Conservation (phyloP, 176 grass and related monocot genomes). For the Puccinellia tenuiflora region DNA sequence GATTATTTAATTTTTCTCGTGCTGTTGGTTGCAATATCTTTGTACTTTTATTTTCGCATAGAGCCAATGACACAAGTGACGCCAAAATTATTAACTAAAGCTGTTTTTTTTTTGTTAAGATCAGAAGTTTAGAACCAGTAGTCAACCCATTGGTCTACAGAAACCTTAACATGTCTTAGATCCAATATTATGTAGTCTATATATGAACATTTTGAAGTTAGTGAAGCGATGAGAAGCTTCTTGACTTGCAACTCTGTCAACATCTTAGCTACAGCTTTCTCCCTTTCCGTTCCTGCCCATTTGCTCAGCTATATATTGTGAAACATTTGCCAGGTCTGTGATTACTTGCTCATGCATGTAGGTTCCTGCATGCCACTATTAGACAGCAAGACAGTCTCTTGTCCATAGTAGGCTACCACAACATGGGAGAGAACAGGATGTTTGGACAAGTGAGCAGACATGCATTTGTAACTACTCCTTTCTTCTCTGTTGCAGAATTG, state of each 20-base stretch:
- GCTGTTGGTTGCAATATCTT: slow-evolving; percentile 10
- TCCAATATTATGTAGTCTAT: slow-evolving; percentile 11
- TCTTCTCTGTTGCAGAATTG: slow-evolving; percentile 17
- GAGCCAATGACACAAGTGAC: slow-evolving; percentile 4
- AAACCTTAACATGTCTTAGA: slow-evolving; percentile 31
- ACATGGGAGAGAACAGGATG: slow-evolving; percentile 52
- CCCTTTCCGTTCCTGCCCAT: slow-evolving; percentile 29
- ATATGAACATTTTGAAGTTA: slow-evolving; percentile 13
- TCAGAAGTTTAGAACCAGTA: slow-evolving; percentile 9
- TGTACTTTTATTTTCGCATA: background rate
- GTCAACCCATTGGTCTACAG: slow-evolving; percentile 28
- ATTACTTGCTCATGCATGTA: slow-evolving; percentile 39
- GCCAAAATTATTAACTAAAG: slow-evolving; percentile 19
- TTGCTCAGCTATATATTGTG: slow-evolving; percentile 53
- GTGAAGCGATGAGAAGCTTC: slow-evolving; percentile 13
- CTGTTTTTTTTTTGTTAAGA: slow-evolving; percentile 17
- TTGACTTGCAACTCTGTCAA: slow-evolving; percentile 46
- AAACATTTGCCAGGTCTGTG: slow-evolving; percentile 31
- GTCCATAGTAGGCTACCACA: slow-evolving; percentile 13
- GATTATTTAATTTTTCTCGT: slow-evolving; percentile 11
- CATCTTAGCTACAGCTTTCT: slow-evolving; percentile 40
- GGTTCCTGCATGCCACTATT: slow-evolving; percentile 31
- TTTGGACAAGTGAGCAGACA: slow-evolving; percentile 41
- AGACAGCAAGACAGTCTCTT: slow-evolving; percentile 3
- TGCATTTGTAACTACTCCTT: slow-evolving; percentile 22